A percentile compares a stretch with the other conserved stretches of the same genome.
phyloP scores from a whole-genome alignment of 176 grass and related monocot species.

The Eragrostis curvula region DNA sequence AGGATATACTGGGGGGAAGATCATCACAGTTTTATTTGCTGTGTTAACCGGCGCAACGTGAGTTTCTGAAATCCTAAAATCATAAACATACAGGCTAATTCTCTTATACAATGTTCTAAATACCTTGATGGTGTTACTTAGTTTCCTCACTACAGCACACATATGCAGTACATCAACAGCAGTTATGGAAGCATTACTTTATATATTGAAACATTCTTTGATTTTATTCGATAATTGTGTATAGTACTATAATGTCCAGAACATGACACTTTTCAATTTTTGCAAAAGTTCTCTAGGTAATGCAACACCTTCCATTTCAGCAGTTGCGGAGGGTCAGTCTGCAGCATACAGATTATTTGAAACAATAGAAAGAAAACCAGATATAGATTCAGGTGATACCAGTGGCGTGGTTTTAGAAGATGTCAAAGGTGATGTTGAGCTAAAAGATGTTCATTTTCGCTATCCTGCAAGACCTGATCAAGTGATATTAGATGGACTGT shows the following conservation, averaged over 20 bases:
- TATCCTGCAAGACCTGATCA: conserved; percentile 80
- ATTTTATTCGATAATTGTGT: conserved; percentile 3
- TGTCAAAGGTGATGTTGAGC: conserved; percentile 65
- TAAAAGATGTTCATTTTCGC: conserved; percentile 65
- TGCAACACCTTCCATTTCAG: conserved; percentile 66
- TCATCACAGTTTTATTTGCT: conserved; percentile 58
- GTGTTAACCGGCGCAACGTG: conserved; percentile 66
- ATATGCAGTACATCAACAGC: not conserved
- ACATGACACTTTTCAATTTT: conserved; percentile 21
- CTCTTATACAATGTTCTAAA: not conserved
- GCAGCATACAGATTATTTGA: conserved; percentile 79
- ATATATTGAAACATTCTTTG: conserved; percentile 7
- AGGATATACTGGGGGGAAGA: conserved; percentile 62
- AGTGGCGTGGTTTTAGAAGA: conserved; percentile 55
- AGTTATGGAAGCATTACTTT: not conserved
- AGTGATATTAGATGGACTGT: conserved; percentile 70
- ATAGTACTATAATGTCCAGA: not conserved
- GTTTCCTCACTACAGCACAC: conserved; percentile 11
- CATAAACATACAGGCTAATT: not conserved
- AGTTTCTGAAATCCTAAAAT: conserved; percentile 43
- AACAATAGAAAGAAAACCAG: conserved; percentile 71
- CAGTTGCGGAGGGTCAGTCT: conserved; percentile 72
- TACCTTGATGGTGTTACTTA: conserved; percentile 22
- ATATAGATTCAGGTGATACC: conserved; percentile 73
- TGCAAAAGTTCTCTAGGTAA: conserved; percentile 66